Evolutionary conservation across 352 stramenopile species (phyloP), one percentile per base, ranked within the genome.

Genomic region (Phytopythium kandeliae): DNA sequence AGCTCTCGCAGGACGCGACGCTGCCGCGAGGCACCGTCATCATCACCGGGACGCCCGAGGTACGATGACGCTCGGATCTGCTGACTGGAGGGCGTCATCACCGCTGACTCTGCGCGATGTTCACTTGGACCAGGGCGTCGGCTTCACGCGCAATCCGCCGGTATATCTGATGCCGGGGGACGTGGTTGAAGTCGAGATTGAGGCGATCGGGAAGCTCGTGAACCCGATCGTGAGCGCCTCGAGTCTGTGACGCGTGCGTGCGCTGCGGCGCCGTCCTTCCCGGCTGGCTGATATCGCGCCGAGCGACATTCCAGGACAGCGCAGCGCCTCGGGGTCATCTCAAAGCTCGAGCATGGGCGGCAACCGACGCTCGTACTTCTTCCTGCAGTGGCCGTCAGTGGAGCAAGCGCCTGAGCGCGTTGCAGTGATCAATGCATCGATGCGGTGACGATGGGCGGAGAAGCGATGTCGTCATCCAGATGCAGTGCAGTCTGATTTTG

Each of bases 181-280:
- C 57, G 71, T 92, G 38, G 83, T 97, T 34, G 86, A 96, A 60
- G 86, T 95, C 57, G 76, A 93, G 62, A 96, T 97, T 57, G 81
- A 97, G 47, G 58, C 65, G 30, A 96, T 97, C 54, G 91, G 91
- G 30, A 87, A 85, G 43, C 68, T 97, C 33, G 73, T 85, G 43
- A 96, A 96, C 65, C 70, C 77, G 7, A 81, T 97, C 12, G 71
- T 88, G 17, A 74, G 44, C 50, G 26, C 31, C 13, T 22, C 24
- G 10, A 10, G 15, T 0, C 19, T 51, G 24, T 43, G 19, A 43
- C n/a, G n/a, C n/a, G n/a, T n/a, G n/a, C n/a, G n/a, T n/a, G n/a
- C n/a, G n/a, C 31, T 15, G 12, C 2, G 31, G 10, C 10, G 28
- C 28, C 9, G 28, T 10, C 4, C 28, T 31, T 4, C 28, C 4